Conservation (phyloP, 1,284 basidiomycete genomes). For the Sanghuangporus weigelae region DNA sequence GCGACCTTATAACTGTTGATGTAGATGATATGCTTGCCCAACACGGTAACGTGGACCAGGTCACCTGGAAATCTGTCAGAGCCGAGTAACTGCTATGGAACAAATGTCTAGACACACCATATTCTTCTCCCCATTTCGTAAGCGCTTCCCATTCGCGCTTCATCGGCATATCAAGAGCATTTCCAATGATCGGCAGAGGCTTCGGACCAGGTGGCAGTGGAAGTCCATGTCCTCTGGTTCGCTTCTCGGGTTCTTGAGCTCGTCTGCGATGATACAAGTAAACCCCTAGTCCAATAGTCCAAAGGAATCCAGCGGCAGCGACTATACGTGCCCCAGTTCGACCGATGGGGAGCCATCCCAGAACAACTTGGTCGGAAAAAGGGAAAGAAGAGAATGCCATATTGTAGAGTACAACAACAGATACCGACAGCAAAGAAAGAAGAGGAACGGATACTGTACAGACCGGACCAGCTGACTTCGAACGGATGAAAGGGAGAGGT, state of each 20-base stretch:
- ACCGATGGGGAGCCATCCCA: not conserved
- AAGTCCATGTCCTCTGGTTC: conserved; percentile 1
- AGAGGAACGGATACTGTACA: not conserved
- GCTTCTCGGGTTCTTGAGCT: not conserved
- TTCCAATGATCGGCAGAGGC: conserved; percentile 20
- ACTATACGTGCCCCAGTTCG: not conserved
- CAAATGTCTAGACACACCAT: conserved; percentile 30
- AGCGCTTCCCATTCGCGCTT: conserved; percentile 34
- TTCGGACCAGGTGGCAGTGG: conserved; percentile 19
- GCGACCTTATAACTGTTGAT: conserved; percentile 22
- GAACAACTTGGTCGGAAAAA: not conserved
- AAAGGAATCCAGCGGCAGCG: not conserved
- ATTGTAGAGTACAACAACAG: not conserved
- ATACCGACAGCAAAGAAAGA: not conserved
- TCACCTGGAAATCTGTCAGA: conserved; percentile 18
- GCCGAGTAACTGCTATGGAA: not conserved
- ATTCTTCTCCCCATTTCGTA: conserved; percentile 46
- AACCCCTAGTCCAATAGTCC: not conserved
- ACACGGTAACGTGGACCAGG: conserved; percentile 20
- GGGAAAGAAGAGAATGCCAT: not conserved
- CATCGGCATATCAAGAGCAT: conserved; percentile 19
- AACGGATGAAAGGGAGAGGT: not conserved
- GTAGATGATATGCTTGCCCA: conserved; percentile 22
- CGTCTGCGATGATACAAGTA: not conserved
- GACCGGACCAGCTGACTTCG: not conserved